phyloP scores from a whole-genome alignment of 257 asterid genomes.

The Nicotiana noctiflora region DNA sequence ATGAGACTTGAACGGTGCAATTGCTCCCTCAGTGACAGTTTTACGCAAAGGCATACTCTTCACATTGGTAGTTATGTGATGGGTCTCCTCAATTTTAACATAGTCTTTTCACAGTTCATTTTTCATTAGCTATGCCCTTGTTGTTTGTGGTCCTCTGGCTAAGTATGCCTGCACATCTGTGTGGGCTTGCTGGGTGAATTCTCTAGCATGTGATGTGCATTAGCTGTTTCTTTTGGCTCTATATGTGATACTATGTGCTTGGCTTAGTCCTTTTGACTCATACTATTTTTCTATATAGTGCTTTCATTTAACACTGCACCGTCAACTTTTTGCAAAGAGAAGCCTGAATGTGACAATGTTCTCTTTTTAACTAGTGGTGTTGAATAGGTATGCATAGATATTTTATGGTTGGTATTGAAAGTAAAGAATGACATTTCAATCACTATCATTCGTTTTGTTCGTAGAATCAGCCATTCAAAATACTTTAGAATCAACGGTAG shows the following conservation, averaged over 20 bases:
- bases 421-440: background rate
- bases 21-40: background rate
- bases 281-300: background rate
- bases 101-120: background rate
- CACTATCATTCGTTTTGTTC: background rate
- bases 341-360: background rate
- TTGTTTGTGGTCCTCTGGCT: background rate
- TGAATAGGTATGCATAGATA: background rate
- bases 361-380: background rate
- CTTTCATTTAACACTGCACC: background rate
- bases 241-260: background rate
- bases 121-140: background rate
- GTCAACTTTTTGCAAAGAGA: background rate
- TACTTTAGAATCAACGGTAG: background rate
- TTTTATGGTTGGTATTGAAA: background rate
- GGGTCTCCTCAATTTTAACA: background rate
- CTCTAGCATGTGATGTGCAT: slow-evolving; percentile 2
- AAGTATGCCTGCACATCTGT: background rate
- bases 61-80: background rate
- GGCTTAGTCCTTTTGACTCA: background rate
- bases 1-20: background rate
- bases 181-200: background rate
- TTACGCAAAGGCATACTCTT: background rate
- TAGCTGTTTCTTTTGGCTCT: background rate
- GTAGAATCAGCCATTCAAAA: background rate